Evolutionary conservation across 495 filamentous ascomycete genomes (phyloP), one percentile per base, ranked within the genome.

Genomic region (Neurospora cerealis): DNA sequence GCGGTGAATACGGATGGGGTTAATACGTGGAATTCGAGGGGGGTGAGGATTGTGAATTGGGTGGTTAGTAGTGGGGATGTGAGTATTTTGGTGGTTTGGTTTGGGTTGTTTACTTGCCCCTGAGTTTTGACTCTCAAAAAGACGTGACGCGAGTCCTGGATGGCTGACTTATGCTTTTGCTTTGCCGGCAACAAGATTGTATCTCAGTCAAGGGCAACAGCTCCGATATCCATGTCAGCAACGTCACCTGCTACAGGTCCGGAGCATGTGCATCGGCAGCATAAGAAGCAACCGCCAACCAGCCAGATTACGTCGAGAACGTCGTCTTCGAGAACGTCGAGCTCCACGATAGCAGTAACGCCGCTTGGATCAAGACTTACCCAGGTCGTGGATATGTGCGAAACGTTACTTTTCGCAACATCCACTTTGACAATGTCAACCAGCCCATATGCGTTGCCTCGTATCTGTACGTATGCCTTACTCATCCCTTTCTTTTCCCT

Each of bases 121-220:
- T 69, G 5, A 8, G 15, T 42, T 0, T 19, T 4, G 10, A 32
- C n/a, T n/a, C 32, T 32, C 32, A 32, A 32, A 8, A 38, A 38
- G 37, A 38, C 37, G 9, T 11, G 37, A 38, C 37, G 9, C 8
- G 2, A 38, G 37, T 38, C 9, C 37, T 38, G 8, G 37, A 38
- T 10, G 37, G 37, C 37, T 38, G 37, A 9, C 9, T 2, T 38
- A 38, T 10, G 37, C 37, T 38, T 32, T 36, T 38, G 37, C 37
- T 38, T 38, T 9, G 8, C 37, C 37, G 37, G 9, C 37, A 39
- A 39, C 38, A 60, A 87, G 90, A 92, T 79, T 90, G 89, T 38
- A 82, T 91, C 54, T 79, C 89, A 9, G 83, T 91, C 75, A 89
- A 87, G 19, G 90, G 88, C 69, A 87, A 91, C 77, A 89, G 88